These are phyloP conservation scores for Myotisia sp. DNA, from an alignment of 2,329 filamentous ascomycete genomes.

Conservation along the genomic window DNA sequence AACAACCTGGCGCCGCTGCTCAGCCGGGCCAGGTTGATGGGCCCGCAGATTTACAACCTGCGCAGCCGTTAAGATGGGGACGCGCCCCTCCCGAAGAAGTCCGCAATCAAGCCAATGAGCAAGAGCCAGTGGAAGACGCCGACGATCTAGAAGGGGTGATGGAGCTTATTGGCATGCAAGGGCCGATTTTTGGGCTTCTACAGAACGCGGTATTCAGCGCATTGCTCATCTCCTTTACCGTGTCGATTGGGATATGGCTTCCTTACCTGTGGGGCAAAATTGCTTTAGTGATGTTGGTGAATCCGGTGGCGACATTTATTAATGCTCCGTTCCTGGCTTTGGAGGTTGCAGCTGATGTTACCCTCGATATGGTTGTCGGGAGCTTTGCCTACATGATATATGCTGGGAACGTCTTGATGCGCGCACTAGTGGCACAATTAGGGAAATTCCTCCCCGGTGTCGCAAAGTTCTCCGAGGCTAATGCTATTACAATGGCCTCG, in stretches of 20 bases:
- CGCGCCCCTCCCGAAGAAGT: constrained; percentile 45
- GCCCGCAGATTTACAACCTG: too few species aligned
- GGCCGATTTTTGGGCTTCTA: constrained; percentile 73
- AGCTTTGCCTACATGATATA: constrained; percentile 41
- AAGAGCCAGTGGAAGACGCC: constrained; percentile 49
- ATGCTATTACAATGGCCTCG: constrained; percentile 27
- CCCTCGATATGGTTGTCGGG: constrained; percentile 62
- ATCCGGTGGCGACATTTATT: constrained; percentile 53
- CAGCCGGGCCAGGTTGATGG: not conserved
- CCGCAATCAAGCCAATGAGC: constrained; percentile 52
- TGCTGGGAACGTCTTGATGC: constrained; percentile 23
- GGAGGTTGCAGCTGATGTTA: constrained; percentile 59
- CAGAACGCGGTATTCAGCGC: constrained; percentile 94
- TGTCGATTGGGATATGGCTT: constrained; percentile 73
- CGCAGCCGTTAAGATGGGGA: too few species aligned
- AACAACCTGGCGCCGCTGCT: constrained; percentile 46
- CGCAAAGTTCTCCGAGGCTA: constrained; percentile 23
- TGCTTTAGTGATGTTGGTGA: constrained; percentile 62
- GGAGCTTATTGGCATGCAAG: constrained; percentile 92
- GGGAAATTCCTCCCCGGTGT: constrained; percentile 21
- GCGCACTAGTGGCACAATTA: constrained; percentile 22
- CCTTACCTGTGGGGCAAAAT: constrained; percentile 87
- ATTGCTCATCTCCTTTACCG: constrained; percentile 73
- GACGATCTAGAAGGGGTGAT: constrained; percentile 94
- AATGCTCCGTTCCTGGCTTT: constrained; percentile 58